Conservation (phyloP, 2,329 filamentous ascomycete genomes). For the Paraphaeosphaeria minitans region DNA sequence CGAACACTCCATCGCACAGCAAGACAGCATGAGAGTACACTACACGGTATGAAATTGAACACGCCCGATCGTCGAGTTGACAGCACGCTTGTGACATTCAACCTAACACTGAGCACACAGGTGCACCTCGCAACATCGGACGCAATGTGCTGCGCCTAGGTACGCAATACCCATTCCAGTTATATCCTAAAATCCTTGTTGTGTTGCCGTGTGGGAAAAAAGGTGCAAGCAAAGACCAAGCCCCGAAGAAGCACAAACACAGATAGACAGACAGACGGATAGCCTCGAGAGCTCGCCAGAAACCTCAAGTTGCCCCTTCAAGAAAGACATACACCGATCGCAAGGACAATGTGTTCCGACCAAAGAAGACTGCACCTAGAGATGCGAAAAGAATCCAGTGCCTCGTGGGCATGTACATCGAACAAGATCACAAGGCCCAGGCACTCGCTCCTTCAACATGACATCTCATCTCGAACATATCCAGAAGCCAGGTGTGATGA, state of each 20-base stretch:
- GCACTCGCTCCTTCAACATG: neutral
- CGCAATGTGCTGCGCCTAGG: too few species aligned
- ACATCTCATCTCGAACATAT: neutral
- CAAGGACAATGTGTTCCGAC: neutral
- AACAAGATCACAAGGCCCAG: neutral
- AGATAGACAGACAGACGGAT: too few species aligned
- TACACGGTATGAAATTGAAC: too few species aligned
- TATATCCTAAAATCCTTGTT: too few species aligned
- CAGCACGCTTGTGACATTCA: too few species aligned
- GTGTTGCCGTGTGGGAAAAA: neutral
- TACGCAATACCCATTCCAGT: too few species aligned
- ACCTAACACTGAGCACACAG: too few species aligned
- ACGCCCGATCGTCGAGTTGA: too few species aligned
- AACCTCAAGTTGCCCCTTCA: neutral
- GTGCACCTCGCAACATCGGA: too few species aligned
- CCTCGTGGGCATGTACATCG: neutral
- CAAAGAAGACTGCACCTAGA: too few species aligned
- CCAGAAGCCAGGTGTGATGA: neutral
- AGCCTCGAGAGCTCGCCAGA: neutral
- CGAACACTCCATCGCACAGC: too few species aligned
- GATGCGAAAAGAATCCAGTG: neutral
- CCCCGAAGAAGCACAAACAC: neutral
- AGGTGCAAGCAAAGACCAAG: neutral
- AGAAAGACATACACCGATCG: neutral
- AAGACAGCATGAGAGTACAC: too few species aligned